Evolutionary conservation across 257 asterid genomes (phyloP), one percentile per base, ranked within the genome.

Genomic region (Lantana camara): DNA sequence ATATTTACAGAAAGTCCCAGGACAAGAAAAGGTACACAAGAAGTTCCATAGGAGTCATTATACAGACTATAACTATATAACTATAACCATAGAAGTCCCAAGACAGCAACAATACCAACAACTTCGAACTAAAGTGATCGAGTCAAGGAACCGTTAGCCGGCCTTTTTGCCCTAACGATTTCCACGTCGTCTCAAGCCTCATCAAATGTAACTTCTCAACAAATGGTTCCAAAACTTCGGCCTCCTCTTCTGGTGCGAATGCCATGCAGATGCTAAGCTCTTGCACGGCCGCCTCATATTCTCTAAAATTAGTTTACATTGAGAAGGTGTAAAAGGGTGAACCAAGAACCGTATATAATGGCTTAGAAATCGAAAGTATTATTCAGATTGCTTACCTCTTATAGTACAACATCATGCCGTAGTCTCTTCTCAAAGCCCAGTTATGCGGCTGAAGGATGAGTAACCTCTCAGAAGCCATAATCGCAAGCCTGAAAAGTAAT

Each of bases 191-290:
- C 63, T 85, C 96, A 11, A 85, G 85, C 64, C 79, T 78, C 82
- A 91, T 66, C 57, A 91, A 73, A 48, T 91, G 96, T 66, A 91
- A 29, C 64, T 89, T 91, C 78, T 91, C 97, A 30, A 89, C 87
- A 50, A 91, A 91, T 9, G 90, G 88, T 59, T 86, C 96, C 15
- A 91, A 69, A 34, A 86, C 84, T 59, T 80, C 73, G 0, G 88
- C 85, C 71, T 91, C 95, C 68, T 89, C 97, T 72, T 91, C 98
- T 3, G 98, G 98, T 17, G 97, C 97, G 66, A 91, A 89, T 15
- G 90, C 97, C 98, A 92, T 85, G 79, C 96, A 92, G 66, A 92
- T 89, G 89, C 98, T 92, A 16, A 92, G 97, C 79, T 92, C 98
- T 82, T 85, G 96, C 24, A 92, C 91, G 0, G 97, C 96, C 19